phyloP scores from a whole-genome alignment of 176 grass and related monocot species.

The Musa itinerans region DNA sequence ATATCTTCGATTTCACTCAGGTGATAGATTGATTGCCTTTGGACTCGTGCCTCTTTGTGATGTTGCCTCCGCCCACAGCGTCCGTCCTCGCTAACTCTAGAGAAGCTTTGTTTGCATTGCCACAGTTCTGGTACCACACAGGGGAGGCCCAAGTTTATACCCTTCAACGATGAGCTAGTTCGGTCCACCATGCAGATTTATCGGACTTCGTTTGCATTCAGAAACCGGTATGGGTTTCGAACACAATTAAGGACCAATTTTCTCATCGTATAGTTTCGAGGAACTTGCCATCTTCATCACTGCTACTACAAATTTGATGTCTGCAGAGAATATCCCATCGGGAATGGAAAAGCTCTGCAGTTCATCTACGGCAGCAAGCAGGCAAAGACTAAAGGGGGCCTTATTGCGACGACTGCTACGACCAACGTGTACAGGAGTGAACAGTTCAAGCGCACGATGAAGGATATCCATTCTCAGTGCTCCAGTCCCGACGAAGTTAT shows the following conservation, averaged over 20 bases:
- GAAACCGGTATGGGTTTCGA: slow-evolving; percentile 49
- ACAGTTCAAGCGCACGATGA: slow-evolving; percentile 58
- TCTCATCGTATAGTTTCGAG: not conserved
- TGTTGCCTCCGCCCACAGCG: not conserved
- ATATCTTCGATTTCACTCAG: slow-evolving; percentile 78
- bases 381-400: slow-evolving; percentile 51
- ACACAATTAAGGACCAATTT: not conserved
- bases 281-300: too few species aligned
- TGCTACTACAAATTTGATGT: too few species aligned
- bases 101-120: not conserved
- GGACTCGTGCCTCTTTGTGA: not conserved
- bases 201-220: slow-evolving; percentile 71
- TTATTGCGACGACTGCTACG: slow-evolving; percentile 69
- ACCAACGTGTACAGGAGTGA: slow-evolving; percentile 68
- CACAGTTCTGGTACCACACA: slow-evolving; percentile 91
- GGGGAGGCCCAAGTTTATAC: slow-evolving; percentile 81
- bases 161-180: slow-evolving; percentile 77
- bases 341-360: slow-evolving; percentile 71
- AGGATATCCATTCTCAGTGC: slow-evolving; percentile 46
- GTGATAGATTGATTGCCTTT: slow-evolving; percentile 16
- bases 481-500: slow-evolving; percentile 85
- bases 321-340: slow-evolving; percentile 61
- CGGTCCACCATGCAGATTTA: slow-evolving; percentile 72
- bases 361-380: slow-evolving; percentile 95
- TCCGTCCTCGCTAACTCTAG: not conserved